phyloP scores from a whole-genome alignment of 176 grass and related monocot species.

The Thalia dealbata region DNA sequence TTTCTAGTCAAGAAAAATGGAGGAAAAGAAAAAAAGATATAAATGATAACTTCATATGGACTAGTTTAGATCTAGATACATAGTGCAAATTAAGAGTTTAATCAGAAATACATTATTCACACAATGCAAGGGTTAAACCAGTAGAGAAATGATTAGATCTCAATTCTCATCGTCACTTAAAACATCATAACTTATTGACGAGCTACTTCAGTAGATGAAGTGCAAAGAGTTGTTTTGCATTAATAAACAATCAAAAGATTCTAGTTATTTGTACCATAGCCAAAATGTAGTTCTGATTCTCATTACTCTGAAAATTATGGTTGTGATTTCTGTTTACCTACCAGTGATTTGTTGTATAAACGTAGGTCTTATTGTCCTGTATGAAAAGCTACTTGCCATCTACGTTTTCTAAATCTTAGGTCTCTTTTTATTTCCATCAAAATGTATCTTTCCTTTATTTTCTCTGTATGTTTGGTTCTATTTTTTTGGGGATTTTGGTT shows the following conservation, averaged over 20 bases:
- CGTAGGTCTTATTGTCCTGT: no score
- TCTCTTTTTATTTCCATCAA: not conserved
- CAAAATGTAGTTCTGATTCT: not conserved
- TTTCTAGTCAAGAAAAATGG: not conserved
- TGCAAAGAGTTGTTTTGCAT: no score
- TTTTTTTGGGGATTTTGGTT: not conserved
- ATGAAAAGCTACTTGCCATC: no score
- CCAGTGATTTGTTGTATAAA: not conserved
- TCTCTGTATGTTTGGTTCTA: not conserved
- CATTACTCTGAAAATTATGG: not conserved
- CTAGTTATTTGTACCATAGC: not conserved
- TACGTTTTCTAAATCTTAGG: not conserved
- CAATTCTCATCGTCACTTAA: no score
- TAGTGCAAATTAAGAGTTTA: no score
- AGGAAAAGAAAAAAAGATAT: no score
- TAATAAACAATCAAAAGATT: not conserved
- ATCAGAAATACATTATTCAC: not conserved
- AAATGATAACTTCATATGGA: no score
- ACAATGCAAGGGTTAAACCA: not conserved
- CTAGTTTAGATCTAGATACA: no score
- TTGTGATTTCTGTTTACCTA: not conserved
- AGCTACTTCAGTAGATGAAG: no score
- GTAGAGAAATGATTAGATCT: not conserved
- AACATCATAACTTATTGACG: no score
- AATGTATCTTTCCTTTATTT: not conserved